These are phyloP conservation scores for rapeseed (Brassica napus) DNA, from an alignment of 345 rosid genomes.

Conservation along the genomic window Da-Ae NC_063449.1:28133001-28133500, in stretches of 20 bases:
- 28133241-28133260: constrained; percentile 87
- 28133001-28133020: constrained; percentile 74
- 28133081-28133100: constrained; percentile 90
- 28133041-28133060: constrained; percentile 78
- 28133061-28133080: constrained; percentile 87
- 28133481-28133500: constrained; percentile 25
- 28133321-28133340: constrained; percentile 91
- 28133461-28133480: constrained; percentile 44
- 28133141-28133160: constrained; percentile 88
- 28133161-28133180: constrained; percentile 87
- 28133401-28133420: constrained; percentile 56
- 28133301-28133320: constrained; percentile 94
- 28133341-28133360: constrained; percentile 97
- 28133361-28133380: constrained; percentile 84
- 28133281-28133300: constrained; percentile 78
- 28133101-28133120: constrained; percentile 96
- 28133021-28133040: constrained; percentile 75
- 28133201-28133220: constrained; percentile 87
- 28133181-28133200: constrained; percentile 82
- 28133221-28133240: constrained; percentile 75
- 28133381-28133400: constrained; percentile 71
- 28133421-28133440: constrained; percentile 55
- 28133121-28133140: constrained; percentile 84
- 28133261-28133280: constrained; percentile 76
- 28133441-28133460: constrained; percentile 49